A percentile compares a stretch with the other conserved stretches of the same genome.
These are phyloP conservation scores for Zea mays DNA, from an alignment of 176 grass and related monocot genomes.

Conservation along the genomic window DNA sequence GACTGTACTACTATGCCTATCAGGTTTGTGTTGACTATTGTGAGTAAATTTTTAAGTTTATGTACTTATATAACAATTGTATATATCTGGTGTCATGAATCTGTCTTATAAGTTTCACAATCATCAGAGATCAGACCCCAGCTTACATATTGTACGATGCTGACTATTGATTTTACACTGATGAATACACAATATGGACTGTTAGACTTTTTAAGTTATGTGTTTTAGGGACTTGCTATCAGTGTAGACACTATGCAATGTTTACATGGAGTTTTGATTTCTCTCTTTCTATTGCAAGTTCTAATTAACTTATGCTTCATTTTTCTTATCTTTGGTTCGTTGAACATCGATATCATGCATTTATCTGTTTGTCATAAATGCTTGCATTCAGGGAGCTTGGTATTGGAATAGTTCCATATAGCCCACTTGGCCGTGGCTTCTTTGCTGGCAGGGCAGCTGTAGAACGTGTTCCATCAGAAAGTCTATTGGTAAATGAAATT, in stretches of 20 bases:
- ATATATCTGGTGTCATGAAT: background rate
- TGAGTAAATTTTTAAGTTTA: background rate
- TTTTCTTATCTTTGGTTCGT: constrained; percentile 25
- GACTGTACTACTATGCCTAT: constrained; percentile 4
- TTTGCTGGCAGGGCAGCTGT: constrained; percentile 71
- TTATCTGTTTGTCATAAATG: constrained; percentile 26
- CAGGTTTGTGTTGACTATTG: background rate
- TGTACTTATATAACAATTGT: constrained; percentile 4
- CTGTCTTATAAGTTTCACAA: background rate
- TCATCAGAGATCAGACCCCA: constrained; percentile 20
- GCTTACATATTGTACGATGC: constrained; percentile 13
- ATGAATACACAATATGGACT: background rate
- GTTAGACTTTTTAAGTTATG: no score
- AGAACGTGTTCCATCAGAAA: constrained; percentile 54
- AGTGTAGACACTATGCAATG: background rate
- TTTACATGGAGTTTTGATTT: constrained; percentile 26
- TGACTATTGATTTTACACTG: constrained; percentile 6
- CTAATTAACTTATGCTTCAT: constrained; percentile 12
- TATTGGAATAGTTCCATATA: constrained; percentile 77
- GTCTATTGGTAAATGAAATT: constrained; percentile 54
- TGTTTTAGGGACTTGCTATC: no score
- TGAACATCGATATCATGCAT: background rate
- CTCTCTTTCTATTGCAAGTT: constrained; percentile 10
- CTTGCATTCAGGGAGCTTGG: constrained; percentile 69
- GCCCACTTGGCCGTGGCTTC: constrained; percentile 75